Percentiles rank a stretch among this genome's conserved stretches.
These are phyloP conservation scores for Cladophialophora chaetospira DNA, from an alignment of 2,329 filamentous ascomycete genomes.

Conservation along the genomic window DNA sequence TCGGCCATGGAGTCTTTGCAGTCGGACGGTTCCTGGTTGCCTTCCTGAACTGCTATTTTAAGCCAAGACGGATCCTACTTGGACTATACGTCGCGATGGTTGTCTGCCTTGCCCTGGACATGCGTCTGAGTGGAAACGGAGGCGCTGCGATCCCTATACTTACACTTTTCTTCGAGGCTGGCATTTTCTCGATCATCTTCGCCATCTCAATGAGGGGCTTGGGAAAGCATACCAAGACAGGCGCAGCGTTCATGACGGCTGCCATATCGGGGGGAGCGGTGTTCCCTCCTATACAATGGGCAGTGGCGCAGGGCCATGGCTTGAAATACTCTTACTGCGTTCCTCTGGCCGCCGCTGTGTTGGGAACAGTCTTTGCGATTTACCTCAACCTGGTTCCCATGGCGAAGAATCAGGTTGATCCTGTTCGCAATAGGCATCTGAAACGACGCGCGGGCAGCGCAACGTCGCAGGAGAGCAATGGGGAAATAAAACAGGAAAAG, in stretches of 20 bases:
- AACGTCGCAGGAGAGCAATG: neutral
- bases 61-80: conserved; percentile 60
- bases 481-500: conserved; percentile 1
- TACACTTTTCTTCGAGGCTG: conserved; percentile 62
- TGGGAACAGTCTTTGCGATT: conserved; percentile 56
- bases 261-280: conserved; percentile 57
- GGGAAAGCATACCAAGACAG: conserved; percentile 60
- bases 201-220: conserved; percentile 60
- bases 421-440: conserved; percentile 39
- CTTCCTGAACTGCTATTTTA: conserved; percentile 55
- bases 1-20: conserved; percentile 61
- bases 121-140: conserved; percentile 49
- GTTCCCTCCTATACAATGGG: conserved; percentile 57
- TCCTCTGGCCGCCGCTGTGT: conserved; percentile 54
- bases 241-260: conserved; percentile 55
- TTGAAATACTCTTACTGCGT: conserved; percentile 56
- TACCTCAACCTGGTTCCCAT: conserved; percentile 54
- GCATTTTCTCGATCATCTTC: conserved; percentile 61
- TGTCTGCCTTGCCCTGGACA: conserved; percentile 54
- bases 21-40: conserved; percentile 60
- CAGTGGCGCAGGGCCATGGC: conserved; percentile 43
- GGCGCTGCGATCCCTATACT: conserved; percentile 54
- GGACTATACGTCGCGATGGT: conserved; percentile 57
- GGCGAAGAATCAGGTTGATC: conserved; percentile 55
- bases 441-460: conserved; percentile 5